Evolutionary conservation across 2,329 filamentous ascomycete species (phyloP).

Genomic region (Trichoderma atrobrunneum): DNA sequence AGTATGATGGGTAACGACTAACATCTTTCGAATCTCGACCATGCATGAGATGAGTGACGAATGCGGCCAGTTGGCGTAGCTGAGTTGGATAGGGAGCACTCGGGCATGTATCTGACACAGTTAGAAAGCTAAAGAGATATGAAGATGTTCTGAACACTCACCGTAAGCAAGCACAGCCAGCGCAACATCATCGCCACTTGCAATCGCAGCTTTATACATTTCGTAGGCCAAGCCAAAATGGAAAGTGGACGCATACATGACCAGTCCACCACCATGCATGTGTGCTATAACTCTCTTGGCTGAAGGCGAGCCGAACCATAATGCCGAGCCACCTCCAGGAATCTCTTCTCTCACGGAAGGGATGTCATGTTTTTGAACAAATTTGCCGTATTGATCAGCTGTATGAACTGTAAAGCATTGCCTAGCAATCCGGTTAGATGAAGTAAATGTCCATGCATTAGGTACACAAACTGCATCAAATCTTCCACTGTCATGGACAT

Average conservation of each 20-base stretch:
- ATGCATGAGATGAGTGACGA: not conserved
- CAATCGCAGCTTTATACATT: not conserved
- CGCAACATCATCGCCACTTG: not conserved
- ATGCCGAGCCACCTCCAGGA: not conserved
- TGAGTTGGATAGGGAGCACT: not conserved
- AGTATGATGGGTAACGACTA: not conserved
- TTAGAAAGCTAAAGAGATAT: not conserved
- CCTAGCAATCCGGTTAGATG: not conserved
- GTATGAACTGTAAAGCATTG: not conserved
- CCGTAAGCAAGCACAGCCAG: not conserved
- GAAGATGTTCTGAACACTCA: not conserved
- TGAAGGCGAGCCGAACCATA: slow-evolving; percentile 4
- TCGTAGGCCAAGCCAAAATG: not conserved
- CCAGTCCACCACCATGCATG: not conserved
- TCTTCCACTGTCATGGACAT: not conserved
- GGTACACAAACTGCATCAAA: not conserved
- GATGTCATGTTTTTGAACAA: not conserved
- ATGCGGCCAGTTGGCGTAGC: not conserved
- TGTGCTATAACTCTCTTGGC: not conserved
- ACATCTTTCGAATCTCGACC: not conserved
- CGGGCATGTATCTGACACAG: not conserved
- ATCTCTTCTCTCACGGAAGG: not conserved
- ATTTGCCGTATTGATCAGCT: not conserved
- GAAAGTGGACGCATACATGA: not conserved
- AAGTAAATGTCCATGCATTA: not conserved